phyloP scores from a whole-genome alignment of 257 asterid genomes.

The Rubia yunnanensis region DNA sequence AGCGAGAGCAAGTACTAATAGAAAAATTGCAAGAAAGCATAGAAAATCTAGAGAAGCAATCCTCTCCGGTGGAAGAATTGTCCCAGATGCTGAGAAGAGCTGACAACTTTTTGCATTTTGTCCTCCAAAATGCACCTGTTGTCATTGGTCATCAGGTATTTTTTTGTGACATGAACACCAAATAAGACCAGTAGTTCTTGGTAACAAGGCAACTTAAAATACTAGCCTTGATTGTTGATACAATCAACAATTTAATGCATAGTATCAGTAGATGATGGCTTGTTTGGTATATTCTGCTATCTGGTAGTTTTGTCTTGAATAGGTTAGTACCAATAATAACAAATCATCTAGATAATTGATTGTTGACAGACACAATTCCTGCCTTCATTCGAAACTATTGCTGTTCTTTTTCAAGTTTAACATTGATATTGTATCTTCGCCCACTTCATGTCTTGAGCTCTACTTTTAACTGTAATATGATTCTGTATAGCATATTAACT shows the following conservation, averaged over 20 bases:
- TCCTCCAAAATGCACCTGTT: constrained; percentile 89
- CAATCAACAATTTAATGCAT: background rate
- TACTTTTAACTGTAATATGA: background rate
- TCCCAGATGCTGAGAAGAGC: constrained; percentile 73
- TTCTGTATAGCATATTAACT: background rate
- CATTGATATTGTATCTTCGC: background rate
- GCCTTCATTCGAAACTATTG: background rate
- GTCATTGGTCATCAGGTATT: constrained; percentile 87
- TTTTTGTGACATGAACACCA: background rate
- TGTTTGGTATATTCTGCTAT: background rate
- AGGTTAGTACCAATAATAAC: too few relatives aligned
- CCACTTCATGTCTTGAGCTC: background rate
- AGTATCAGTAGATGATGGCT: background rate
- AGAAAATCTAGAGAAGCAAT: constrained; percentile 67
- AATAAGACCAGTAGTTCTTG: background rate
- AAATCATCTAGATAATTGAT: too few relatives aligned
- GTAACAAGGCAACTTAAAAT: background rate
- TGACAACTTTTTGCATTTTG: constrained; percentile 78
- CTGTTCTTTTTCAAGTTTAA: background rate
- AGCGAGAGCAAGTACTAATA: constrained; percentile 40
- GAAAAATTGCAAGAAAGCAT: constrained; percentile 79
- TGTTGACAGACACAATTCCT: too few relatives aligned
- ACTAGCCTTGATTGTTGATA: background rate
- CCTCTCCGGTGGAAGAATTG: constrained; percentile 82
- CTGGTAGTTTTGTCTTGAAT: background rate